phyloP scores from a whole-genome alignment of 768 basidiomycete species.

The Hydnomerulius pinastri region DNA sequence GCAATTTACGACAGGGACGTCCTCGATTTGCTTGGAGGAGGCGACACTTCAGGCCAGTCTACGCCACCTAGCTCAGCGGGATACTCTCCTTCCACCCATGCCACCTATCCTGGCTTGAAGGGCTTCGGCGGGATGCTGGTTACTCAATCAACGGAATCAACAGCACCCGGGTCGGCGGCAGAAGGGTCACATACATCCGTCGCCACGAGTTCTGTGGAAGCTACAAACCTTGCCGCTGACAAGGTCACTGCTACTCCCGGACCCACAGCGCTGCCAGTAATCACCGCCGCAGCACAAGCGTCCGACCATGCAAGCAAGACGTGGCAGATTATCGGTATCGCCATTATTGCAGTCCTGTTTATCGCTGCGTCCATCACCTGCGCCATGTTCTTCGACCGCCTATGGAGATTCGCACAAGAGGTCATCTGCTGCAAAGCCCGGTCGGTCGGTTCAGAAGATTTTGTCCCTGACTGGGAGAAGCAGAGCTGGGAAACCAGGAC shows the following conservation, averaged over 20 bases:
- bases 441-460: constrained; percentile 45
- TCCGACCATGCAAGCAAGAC: constrained; percentile 46
- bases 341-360: constrained; percentile 61
- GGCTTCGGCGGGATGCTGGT: neutral
- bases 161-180: neutral
- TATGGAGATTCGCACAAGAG: constrained; percentile 62
- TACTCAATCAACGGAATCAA: neutral
- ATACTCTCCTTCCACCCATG: neutral
- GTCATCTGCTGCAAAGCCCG: constrained; percentile 43
- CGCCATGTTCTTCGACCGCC: constrained; percentile 70
- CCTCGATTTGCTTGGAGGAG: constrained; percentile 16
- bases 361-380: constrained; percentile 56
- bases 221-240: neutral
- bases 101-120: neutral
- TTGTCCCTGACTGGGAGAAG: constrained; percentile 67
- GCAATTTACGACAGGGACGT: constrained; percentile 8
- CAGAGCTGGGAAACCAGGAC: constrained; percentile 51
- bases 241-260: constrained; percentile 1
- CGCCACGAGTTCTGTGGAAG: neutral
- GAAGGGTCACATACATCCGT: neutral
- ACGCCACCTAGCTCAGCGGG: neutral
- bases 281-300: constrained; percentile 6
- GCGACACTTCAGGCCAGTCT: neutral
- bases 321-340: constrained; percentile 74
- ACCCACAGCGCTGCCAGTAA: constrained; percentile 5